Evolutionary conservation across 2,329 filamentous ascomycete species (phyloP).

Genomic region (Xylariaceae sp.): DNA sequence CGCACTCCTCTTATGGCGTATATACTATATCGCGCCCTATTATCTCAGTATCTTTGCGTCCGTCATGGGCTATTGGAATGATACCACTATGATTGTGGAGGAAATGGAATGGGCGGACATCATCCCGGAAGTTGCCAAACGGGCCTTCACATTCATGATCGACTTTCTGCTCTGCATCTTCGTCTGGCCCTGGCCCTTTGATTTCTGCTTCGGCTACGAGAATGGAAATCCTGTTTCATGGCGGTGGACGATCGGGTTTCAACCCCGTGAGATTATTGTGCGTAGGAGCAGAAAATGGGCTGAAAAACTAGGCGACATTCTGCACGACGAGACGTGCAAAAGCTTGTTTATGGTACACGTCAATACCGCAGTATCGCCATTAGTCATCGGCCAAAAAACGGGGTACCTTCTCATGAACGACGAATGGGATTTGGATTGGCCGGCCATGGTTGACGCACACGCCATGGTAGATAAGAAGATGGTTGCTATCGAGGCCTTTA

Average conservation of each 20-base stretch:
- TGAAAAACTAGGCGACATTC: conserved; percentile 41
- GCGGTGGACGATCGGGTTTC: conserved; percentile 72
- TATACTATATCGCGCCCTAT: conserved; percentile 64
- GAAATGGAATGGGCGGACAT: conserved; percentile 55
- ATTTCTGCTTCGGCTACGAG: conserved; percentile 60
- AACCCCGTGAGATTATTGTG: conserved; percentile 75
- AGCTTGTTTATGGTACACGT: conserved; percentile 60
- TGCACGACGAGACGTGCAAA: conserved; percentile 42
- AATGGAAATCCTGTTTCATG: conserved; percentile 64
- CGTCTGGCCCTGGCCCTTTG: conserved; percentile 68
- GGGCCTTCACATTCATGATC: conserved; percentile 63
- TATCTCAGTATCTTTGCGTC: conserved; percentile 67
- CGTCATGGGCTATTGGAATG: conserved; percentile 61
- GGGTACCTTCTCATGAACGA: conserved; percentile 82
- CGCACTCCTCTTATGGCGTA: conserved; percentile 61
- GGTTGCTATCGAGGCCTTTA: conserved; percentile 61
- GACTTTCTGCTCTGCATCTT: conserved; percentile 69
- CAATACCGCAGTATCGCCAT: conserved; percentile 62
- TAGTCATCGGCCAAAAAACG: conserved; percentile 70
- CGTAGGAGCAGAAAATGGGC: conserved; percentile 57
- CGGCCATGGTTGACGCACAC: conserved; percentile 62
- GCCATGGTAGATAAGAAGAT: conserved; percentile 71
- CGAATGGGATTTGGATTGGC: conserved; percentile 86
- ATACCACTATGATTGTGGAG: conserved; percentile 59
- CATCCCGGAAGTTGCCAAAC: conserved; percentile 50